Evolutionary conservation across 257 asterid species (phyloP).

Genomic region (Jacaranda copaia): DNA sequence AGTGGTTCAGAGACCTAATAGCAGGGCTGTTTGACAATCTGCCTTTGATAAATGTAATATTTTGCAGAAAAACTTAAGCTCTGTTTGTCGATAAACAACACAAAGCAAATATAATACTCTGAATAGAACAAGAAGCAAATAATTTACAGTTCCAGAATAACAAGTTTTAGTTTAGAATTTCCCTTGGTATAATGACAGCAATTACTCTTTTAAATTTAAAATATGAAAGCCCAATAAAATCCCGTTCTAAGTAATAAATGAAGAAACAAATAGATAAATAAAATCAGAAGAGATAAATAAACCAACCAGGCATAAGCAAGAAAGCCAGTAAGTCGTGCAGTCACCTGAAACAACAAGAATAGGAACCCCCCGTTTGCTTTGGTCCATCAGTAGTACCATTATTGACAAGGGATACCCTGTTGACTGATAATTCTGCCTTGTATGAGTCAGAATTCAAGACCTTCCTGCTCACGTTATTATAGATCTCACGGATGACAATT

Average conservation of each 20-base stretch:
- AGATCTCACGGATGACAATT: slow-evolving; percentile 63
- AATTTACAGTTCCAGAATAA: slow-evolving; percentile 37
- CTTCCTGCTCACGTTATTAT: slow-evolving; percentile 65
- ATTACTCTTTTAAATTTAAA: slow-evolving; percentile 25
- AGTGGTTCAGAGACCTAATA: too few relatives aligned
- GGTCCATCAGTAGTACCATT: slow-evolving; percentile 45
- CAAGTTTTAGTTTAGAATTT: slow-evolving; percentile 5
- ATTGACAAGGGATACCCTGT: slow-evolving; percentile 61
- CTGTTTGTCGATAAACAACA: background rate
- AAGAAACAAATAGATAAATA: slow-evolving; percentile 34
- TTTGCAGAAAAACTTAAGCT: background rate
- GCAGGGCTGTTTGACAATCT: too few relatives aligned
- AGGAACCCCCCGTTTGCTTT: slow-evolving; percentile 48
- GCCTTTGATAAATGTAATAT: background rate
- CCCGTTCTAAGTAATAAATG: slow-evolving; percentile 34
- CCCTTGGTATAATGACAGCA: slow-evolving; percentile 4
- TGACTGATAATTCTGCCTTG: slow-evolving; percentile 61
- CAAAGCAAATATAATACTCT: background rate
- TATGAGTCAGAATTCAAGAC: slow-evolving; percentile 74
- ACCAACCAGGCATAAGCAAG: slow-evolving; percentile 19
- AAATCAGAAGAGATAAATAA: slow-evolving; percentile 13
- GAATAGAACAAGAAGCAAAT: background rate
- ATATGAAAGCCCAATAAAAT: slow-evolving; percentile 23
- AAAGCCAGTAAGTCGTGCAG: slow-evolving; percentile 19
- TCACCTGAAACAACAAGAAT: slow-evolving; percentile 69